A percentile compares a stretch with the other conserved stretches of the same genome.
Conservation (phyloP, 148 eudicot species). For the Euryodendron excelsum region DNA sequence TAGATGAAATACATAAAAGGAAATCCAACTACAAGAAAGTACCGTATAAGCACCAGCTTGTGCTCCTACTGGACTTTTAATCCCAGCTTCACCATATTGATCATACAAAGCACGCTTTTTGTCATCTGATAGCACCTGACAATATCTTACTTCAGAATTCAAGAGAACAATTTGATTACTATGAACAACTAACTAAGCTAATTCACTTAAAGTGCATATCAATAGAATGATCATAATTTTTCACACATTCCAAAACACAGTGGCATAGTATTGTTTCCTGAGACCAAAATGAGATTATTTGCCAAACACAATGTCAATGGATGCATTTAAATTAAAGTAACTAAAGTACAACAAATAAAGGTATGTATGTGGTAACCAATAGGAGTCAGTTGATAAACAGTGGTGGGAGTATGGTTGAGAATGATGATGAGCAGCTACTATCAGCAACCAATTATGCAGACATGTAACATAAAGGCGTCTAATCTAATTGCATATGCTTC, state of each 20-base stretch:
- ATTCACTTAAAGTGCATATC: neutral
- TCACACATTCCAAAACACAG: neutral
- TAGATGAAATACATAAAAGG: neutral
- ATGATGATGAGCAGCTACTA: neutral
- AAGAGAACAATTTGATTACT: constrained; percentile 21
- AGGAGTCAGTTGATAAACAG: neutral
- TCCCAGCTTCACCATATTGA: constrained; percentile 97
- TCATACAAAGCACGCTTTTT: constrained; percentile 94
- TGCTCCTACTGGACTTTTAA: constrained; percentile 79
- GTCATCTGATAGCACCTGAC: constrained; percentile 99
- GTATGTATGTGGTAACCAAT: neutral
- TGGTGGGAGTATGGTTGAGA: constrained; percentile 1
- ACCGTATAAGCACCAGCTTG: constrained; percentile 88
- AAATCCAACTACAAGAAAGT: constrained; percentile 21
- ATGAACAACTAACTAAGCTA: constrained; percentile 8
- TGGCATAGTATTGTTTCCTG: neutral
- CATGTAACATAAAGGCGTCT: neutral
- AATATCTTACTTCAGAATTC: constrained; percentile 48
- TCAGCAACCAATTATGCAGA: constrained; percentile 2
- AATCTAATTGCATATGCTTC: neutral
- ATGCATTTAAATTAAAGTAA: neutral
- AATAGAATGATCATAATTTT: neutral
- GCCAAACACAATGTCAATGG: neutral
- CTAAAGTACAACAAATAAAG: neutral
- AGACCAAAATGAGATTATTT: neutral